A percentile compares a stretch with the other conserved stretches of the same genome.
Evolutionary conservation across 2,329 filamentous ascomycete species (phyloP).

Genomic region (Clonostachys rosea): DNA sequence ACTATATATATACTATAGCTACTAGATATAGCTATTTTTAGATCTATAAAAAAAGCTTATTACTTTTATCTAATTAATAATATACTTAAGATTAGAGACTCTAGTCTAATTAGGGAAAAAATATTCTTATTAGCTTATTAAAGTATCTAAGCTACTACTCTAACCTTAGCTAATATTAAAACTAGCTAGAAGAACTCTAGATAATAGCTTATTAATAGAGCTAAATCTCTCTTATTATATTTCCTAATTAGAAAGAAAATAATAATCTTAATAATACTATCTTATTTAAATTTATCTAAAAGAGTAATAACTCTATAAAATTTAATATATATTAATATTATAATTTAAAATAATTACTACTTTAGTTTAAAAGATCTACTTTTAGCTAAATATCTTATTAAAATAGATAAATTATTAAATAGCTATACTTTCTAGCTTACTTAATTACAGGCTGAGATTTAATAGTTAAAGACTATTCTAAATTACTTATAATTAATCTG

Average conservation of each 20-base stretch:
- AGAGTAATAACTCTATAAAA: no score
- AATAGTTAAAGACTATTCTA: no score
- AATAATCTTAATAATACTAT: neutral
- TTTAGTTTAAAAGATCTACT: neutral
- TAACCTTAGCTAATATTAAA: neutral
- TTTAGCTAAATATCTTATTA: no score
- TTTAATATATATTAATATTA: no score
- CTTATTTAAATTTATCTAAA: neutral
- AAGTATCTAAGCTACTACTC: no score
- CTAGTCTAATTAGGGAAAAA: neutral
- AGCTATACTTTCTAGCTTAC: no score
- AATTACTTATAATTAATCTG: no score
- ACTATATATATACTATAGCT: conserved; percentile 1
- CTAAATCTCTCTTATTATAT: neutral
- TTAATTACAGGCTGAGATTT: no score
- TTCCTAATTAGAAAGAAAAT: neutral
- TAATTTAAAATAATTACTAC: conserved; percentile 1
- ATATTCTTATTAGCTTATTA: neutral
- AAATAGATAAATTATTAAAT: no score
- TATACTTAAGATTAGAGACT: neutral
- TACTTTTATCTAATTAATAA: neutral
- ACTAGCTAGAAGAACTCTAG: neutral
- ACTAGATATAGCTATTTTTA: conserved; percentile 1
- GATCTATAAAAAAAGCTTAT: neutral
- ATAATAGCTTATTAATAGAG: neutral